These are phyloP conservation scores for Plasmodium ovale DNA, from an alignment of 169 alveolate species.

Conservation along the genomic window DNA sequence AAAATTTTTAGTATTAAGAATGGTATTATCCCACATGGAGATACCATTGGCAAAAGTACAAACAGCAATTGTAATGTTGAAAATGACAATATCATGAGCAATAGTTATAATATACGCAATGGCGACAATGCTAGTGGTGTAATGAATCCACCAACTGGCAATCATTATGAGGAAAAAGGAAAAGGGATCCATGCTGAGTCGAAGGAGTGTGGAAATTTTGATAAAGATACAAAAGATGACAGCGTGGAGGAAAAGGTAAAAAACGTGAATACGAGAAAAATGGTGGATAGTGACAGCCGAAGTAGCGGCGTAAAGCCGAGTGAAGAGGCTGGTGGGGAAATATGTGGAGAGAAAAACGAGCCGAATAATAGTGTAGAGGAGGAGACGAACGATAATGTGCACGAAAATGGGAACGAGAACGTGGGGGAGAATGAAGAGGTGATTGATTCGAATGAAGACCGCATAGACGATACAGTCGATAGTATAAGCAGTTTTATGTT, in stretches of 20 bases:
- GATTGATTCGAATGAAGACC: background rate
- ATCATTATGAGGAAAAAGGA: no score
- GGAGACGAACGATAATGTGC: background rate
- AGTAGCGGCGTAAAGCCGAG: background rate
- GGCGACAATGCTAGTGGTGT: no score
- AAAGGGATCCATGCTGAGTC: background rate
- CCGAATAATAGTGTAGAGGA: background rate
- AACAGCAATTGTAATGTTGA: background rate
- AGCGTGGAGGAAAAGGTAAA: background rate
- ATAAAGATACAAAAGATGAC: background rate
- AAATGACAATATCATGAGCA: no score
- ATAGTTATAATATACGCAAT: no score
- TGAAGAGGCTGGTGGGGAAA: background rate
- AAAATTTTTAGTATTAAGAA: background rate
- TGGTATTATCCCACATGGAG: background rate
- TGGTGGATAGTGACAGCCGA: no score
- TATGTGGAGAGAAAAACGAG: no score
- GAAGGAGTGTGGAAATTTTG: background rate
- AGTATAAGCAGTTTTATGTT: slow-evolving; percentile 41
- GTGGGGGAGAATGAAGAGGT: background rate
- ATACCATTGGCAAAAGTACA: background rate
- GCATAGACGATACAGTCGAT: slow-evolving; percentile 23
- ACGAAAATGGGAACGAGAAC: background rate
- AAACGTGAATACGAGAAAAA: no score
- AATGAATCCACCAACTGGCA: no score